Base-by-base conservation (phyloP, 768 basidiomycete genomes). In the Clitopilus passeckerianus region DNA sequence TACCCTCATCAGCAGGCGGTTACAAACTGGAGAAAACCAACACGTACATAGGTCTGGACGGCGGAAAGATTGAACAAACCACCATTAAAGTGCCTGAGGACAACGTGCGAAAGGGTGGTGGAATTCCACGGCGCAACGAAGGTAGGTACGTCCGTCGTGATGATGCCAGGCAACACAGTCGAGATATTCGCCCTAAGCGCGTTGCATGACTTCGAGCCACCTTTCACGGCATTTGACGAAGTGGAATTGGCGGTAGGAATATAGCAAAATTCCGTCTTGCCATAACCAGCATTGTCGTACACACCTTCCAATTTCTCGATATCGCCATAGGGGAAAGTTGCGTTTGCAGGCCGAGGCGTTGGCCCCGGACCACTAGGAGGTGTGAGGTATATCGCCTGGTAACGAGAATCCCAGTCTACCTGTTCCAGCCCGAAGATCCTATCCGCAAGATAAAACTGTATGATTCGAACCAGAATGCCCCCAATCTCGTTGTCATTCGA, bases 401-500 rank as follows among this genome's bases (percentile, higher is more conserved):
- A 33, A 18, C 33, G 54, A 22, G 18, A n/a, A 33, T 53, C 54
- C 57, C 60, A 63, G 18, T 63, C 62, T 18, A 63, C 46, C 23
- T 43, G 56, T 7, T 60, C 57, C 9, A 64, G 34, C 5, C 63
- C 59, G 16, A 66, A 55, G 0, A 64, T 64, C 41, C 55, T 46
- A 20, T 63, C 61, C 12, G 61, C 43, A 33, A 65, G 34, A 6
- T 61, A 59, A 35, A 37, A n/a, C 22, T 62, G 53, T 3, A 63
- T 53, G 16, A 56, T 53, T 6, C 59, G 43, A 7, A 57, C 24
- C 0, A 61, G 53, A 56, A 35, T 4, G 1, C 20, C 50, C 1
- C 65, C 65, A 18, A 54, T 54, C 22, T 44, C 30, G 50, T 63
- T 22, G 16, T 64, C 65, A 34, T 63, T 64, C 18, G 61, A 46